phyloP scores from a whole-genome alignment of 306 rosid genomes.

The Rosa persica region DNA sequence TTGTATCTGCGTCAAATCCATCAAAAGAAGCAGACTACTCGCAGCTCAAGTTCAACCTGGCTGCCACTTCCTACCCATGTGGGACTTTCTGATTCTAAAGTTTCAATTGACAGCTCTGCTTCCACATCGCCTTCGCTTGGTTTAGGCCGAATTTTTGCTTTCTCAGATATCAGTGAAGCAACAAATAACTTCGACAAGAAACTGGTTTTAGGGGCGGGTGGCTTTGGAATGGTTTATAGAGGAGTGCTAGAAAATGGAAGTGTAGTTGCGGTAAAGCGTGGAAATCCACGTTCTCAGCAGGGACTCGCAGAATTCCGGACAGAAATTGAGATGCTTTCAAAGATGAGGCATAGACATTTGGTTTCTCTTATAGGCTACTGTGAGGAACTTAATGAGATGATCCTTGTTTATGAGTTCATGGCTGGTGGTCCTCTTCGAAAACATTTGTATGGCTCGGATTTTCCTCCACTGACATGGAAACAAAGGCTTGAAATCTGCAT shows the following conservation, averaged over 20 bases:
- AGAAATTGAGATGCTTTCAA: slow-evolving; percentile 40
- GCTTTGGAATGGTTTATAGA: slow-evolving; percentile 42
- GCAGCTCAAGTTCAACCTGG: slow-evolving; percentile 16
- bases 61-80: slow-evolving; percentile 24
- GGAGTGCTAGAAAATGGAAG: slow-evolving; percentile 37
- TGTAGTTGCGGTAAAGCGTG: slow-evolving; percentile 38
- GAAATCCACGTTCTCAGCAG: slow-evolving; percentile 35
- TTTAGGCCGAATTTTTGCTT: slow-evolving; percentile 23
- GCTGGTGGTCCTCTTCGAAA: slow-evolving; percentile 37
- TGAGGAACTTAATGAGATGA: slow-evolving; percentile 40
- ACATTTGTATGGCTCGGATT: slow-evolving; percentile 34
- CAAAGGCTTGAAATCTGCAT: slow-evolving; percentile 42
- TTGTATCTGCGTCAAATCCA: not conserved
- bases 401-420: slow-evolving; percentile 47
- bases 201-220: slow-evolving; percentile 40
- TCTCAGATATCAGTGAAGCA: slow-evolving; percentile 34
- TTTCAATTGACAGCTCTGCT: slow-evolving; percentile 34
- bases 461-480: slow-evolving; percentile 33
- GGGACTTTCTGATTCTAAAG: slow-evolving; percentile 34
- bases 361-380: slow-evolving; percentile 43
- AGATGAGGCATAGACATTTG: slow-evolving; percentile 40
- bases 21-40: slow-evolving; percentile 23
- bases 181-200: slow-evolving; percentile 35
- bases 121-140: slow-evolving; percentile 33
- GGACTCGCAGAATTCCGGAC: slow-evolving; percentile 39